A percentile compares a stretch with the other conserved stretches of the same genome.
phyloP scores from a whole-genome alignment of 148 eudicot genomes.

The Beta vulgaris region DNA sequence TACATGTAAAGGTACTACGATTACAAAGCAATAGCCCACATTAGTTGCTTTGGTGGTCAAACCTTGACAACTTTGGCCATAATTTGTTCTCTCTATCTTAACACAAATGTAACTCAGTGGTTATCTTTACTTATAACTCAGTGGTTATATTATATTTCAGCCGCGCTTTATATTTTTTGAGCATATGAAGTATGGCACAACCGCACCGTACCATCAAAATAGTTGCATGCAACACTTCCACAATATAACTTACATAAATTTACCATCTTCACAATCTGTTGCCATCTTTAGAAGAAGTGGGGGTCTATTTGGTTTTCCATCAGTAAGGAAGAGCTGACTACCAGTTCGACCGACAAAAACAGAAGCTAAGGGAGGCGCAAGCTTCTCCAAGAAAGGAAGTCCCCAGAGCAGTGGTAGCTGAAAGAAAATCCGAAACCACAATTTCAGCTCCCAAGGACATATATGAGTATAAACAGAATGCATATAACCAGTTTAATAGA shows the following conservation, averaged over 20 bases:
- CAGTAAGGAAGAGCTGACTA: conserved; percentile 91
- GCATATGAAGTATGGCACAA: not conserved
- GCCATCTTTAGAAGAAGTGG: conserved; percentile 94
- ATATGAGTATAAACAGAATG: conserved; percentile 1
- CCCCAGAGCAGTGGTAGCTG: conserved; percentile 95
- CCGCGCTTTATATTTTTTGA: not conserved
- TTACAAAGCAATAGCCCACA: not conserved
- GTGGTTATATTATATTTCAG: too few species aligned
- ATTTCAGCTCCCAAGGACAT: conserved; percentile 22
- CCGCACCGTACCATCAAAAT: not conserved
- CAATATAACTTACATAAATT: conserved; percentile 64
- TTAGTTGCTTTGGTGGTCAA: not conserved
- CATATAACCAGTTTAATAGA: not conserved
- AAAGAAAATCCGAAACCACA: conserved; percentile 20
- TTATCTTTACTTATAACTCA: too few species aligned
- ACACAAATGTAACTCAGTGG: too few species aligned
- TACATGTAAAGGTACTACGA: not conserved
- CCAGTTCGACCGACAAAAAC: conserved; percentile 88
- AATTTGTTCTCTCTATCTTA: too few species aligned
- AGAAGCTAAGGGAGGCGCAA: conserved; percentile 80
- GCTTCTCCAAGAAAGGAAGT: conserved; percentile 76
- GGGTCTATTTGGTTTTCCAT: conserved; percentile 75
- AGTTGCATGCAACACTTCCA: not conserved
- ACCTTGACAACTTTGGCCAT: not conserved
- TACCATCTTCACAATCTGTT: conserved; percentile 74